These are phyloP conservation scores for Sphaerulina vaccinii DNA, from an alignment of 2,329 filamentous ascomycete genomes.

Conservation along the genomic window DNA sequence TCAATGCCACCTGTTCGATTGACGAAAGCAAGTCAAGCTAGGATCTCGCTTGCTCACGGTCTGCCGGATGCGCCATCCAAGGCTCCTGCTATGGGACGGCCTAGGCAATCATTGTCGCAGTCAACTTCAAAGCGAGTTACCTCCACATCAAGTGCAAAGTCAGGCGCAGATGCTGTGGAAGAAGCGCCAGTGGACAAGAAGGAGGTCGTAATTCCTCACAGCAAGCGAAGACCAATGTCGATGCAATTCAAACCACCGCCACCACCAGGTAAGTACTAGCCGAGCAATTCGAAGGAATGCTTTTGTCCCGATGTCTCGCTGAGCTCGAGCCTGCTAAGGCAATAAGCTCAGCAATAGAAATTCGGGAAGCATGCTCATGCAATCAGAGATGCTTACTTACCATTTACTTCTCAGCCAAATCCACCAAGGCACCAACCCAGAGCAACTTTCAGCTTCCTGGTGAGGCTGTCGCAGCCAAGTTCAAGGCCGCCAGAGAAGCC, in stretches of 20 bases:
- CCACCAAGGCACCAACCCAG: slow-evolving; percentile 50
- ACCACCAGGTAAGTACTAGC: no score
- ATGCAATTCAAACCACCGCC: slow-evolving; percentile 49
- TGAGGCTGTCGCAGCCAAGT: slow-evolving; percentile 53
- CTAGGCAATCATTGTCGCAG: slow-evolving; percentile 21
- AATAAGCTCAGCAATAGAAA: no score
- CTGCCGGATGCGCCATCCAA: slow-evolving; percentile 26
- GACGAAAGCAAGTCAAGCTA: slow-evolving; percentile 35
- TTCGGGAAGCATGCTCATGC: no score
- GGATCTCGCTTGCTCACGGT: slow-evolving; percentile 33
- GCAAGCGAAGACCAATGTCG: slow-evolving; percentile 49
- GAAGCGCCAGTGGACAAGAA: slow-evolving; percentile 23
- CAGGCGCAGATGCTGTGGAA: slow-evolving; percentile 5
- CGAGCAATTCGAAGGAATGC: no score
- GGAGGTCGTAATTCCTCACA: slow-evolving; percentile 37
- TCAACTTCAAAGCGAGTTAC: slow-evolving; percentile 21
- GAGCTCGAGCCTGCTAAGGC: no score
- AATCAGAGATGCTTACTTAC: no score
- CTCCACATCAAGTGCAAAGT: slow-evolving; percentile 22
- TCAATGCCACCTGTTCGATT: slow-evolving; percentile 30
- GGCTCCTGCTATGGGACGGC: slow-evolving; percentile 18
- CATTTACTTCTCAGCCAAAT: no score
- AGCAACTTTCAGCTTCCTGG: slow-evolving; percentile 54
- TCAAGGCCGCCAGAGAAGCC: slow-evolving; percentile 53
- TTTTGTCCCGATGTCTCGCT: no score